Conservation (phyloP, 305 asterid genomes). For the Lippia alba region DNA sequence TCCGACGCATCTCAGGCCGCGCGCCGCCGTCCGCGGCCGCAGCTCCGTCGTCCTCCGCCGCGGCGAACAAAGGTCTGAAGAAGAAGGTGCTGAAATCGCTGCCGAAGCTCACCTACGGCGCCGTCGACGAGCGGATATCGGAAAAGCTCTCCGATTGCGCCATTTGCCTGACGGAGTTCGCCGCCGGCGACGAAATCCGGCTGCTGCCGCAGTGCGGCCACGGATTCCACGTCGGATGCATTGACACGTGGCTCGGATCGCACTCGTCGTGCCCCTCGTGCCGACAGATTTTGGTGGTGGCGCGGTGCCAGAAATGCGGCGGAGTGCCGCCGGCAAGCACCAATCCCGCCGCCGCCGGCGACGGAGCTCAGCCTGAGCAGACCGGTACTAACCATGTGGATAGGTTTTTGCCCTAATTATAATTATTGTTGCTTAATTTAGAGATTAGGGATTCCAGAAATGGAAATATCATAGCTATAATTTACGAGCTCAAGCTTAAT, state of each 20-base stretch:
- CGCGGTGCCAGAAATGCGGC: slow-evolving; percentile 78
- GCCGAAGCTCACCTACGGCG: slow-evolving; percentile 67
- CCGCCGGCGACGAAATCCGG: slow-evolving; percentile 75
- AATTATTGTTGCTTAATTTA: slow-evolving; percentile 9
- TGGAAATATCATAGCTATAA: slow-evolving; percentile 20
- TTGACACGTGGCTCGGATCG: slow-evolving; percentile 86
- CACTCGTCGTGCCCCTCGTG: slow-evolving; percentile 91
- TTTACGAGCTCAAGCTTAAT: slow-evolving; percentile 3
- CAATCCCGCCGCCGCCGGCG: slow-evolving; percentile 32
- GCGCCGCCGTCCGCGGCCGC: slow-evolving; percentile 2
- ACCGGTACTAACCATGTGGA: slow-evolving; percentile 33
- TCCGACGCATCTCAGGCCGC: slow-evolving; percentile 59
- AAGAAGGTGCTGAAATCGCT: slow-evolving; percentile 70
- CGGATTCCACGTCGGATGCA: slow-evolving; percentile 79
- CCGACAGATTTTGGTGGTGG: slow-evolving; percentile 67
- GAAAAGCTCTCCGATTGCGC: slow-evolving; percentile 70
- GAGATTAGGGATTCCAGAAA: slow-evolving; percentile 23
- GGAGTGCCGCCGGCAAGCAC: slow-evolving; percentile 47
- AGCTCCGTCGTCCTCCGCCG: slow-evolving; percentile 32
- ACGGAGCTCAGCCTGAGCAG: slow-evolving; percentile 39
- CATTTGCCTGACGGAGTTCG: slow-evolving; percentile 80
- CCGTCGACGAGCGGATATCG: slow-evolving; percentile 27
- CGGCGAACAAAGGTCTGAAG: slow-evolving; percentile 68
- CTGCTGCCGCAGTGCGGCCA: slow-evolving; percentile 91
- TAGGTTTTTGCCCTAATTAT: slow-evolving; percentile 46